These are phyloP conservation scores for Cochlearia excelsa DNA, from an alignment of 345 rosid genomes.

Conservation along the genomic window DNA sequence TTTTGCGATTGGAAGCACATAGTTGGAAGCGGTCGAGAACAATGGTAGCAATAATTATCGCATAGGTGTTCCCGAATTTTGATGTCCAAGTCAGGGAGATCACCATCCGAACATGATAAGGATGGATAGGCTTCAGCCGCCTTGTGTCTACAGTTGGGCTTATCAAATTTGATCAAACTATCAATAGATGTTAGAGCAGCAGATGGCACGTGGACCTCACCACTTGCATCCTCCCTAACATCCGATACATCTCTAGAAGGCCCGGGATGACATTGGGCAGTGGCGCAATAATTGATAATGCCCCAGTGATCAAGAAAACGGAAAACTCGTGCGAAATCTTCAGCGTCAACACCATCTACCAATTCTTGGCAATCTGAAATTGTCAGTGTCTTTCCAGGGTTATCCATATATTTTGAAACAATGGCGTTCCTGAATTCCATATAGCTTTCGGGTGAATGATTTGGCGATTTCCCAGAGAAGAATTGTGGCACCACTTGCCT, in stretches of 20 bases:
- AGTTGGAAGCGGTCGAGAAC: constrained; percentile 67
- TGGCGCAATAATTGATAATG: constrained; percentile 85
- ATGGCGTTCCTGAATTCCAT: constrained; percentile 83
- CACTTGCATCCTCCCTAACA: constrained; percentile 78
- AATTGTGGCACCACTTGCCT: constrained; percentile 97
- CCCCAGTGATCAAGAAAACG: constrained; percentile 99
- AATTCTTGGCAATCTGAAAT: constrained; percentile 70
- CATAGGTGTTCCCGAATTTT: constrained; percentile 82
- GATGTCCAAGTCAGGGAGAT: constrained; percentile 74
- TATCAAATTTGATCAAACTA: constrained; percentile 95
- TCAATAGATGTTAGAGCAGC: constrained; percentile 91
- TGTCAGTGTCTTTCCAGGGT: constrained; percentile 69
- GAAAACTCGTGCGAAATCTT: constrained; percentile 73
- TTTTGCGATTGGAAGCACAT: constrained; percentile 80
- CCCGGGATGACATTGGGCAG: constrained; percentile 42
- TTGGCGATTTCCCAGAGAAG: constrained; percentile 87
- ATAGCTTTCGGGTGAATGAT: constrained; percentile 74
- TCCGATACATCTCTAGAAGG: constrained; percentile 55
- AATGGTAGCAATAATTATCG: constrained; percentile 70
- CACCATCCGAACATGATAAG: constrained; percentile 44
- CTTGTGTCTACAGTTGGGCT: constrained; percentile 86
- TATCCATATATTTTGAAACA: constrained; percentile 80
- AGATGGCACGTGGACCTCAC: constrained; percentile 92
- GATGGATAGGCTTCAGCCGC: constrained; percentile 64
- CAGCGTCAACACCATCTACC: constrained; percentile 53